These are phyloP conservation scores for Clitopilus passeckerianus DNA, from an alignment of 768 basidiomycete genomes.

Conservation along the genomic window DNA sequence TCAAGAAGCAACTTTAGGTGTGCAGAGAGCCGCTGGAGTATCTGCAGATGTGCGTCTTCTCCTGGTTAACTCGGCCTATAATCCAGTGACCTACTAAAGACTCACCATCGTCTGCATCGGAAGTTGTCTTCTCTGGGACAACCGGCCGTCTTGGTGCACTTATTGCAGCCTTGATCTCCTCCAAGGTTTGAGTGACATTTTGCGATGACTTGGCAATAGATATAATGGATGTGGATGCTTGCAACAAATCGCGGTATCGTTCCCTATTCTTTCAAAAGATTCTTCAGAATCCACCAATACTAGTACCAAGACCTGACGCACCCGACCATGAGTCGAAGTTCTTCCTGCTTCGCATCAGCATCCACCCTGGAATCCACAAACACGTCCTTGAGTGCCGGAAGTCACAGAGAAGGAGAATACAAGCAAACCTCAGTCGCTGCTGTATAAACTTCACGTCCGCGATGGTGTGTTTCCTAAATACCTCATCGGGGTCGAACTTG, in stretches of 20 bases:
- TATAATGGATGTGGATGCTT: slow-evolving; percentile 83
- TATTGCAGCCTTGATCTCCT: slow-evolving; percentile 56
- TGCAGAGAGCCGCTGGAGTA: slow-evolving; percentile 73
- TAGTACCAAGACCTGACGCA: slow-evolving; percentile 42
- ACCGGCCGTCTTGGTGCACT: slow-evolving; percentile 40
- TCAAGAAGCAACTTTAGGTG: slow-evolving; percentile 91
- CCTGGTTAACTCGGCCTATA: background rate
- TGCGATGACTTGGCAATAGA: slow-evolving; percentile 66
- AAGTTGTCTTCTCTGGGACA: slow-evolving; percentile 33
- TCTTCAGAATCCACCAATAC: slow-evolving; percentile 1
- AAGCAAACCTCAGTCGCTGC: slow-evolving; percentile 57
- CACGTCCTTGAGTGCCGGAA: slow-evolving; percentile 1
- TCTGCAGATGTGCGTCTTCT: slow-evolving; percentile 62
- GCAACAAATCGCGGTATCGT: slow-evolving; percentile 83
- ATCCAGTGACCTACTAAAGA: background rate
- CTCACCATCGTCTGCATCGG: slow-evolving; percentile 37
- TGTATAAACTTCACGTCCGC: slow-evolving; percentile 65
- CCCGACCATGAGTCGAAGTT: slow-evolving; percentile 89
- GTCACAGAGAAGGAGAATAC: background rate
- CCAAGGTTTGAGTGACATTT: slow-evolving; percentile 56
- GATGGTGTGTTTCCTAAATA: slow-evolving; percentile 70
- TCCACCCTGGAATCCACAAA: slow-evolving; percentile 45
- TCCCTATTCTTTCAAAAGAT: slow-evolving; percentile 64
- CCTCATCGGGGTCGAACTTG: slow-evolving; percentile 60
- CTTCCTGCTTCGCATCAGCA: slow-evolving; percentile 85